Evolutionary conservation across 139 green algal genomes (phyloP).

Genomic region (Micromonas pusilla): DNA sequence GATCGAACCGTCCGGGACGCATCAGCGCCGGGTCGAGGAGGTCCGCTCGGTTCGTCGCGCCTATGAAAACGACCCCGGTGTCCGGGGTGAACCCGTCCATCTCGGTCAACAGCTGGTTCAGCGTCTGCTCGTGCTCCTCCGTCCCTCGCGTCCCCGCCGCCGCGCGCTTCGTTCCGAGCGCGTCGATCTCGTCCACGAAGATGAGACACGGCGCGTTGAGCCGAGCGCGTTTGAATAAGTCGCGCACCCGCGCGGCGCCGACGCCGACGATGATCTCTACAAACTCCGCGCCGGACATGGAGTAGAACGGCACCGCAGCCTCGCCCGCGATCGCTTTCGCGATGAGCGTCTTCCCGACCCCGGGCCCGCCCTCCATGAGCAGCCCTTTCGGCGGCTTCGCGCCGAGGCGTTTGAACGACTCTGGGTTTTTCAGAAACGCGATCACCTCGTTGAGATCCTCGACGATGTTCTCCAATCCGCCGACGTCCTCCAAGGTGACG

Average conservation of each 20-base stretch:
- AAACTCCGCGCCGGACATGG: constrained; percentile 94
- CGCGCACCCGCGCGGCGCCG: constrained; percentile 84
- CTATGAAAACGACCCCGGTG: constrained; percentile 91
- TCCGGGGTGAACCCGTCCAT: constrained; percentile 96
- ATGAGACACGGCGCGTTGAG: constrained; percentile 83
- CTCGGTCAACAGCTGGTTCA: constrained; percentile 97
- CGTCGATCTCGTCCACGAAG: constrained; percentile 98
- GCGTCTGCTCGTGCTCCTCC: constrained; percentile 75
- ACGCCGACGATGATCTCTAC: constrained; percentile 95
- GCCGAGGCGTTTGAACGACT: constrained; percentile 61
- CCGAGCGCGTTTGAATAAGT: constrained; percentile 90
- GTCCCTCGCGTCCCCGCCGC: constrained; percentile 37
- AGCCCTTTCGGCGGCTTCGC: constrained; percentile 89
- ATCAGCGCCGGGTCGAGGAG: constrained; percentile 81
- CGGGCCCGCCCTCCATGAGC: constrained; percentile 85
- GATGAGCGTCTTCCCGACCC: constrained; percentile 84
- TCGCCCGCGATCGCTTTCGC: constrained; percentile 90
- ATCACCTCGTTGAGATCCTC: constrained; percentile 70
- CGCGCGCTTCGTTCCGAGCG: constrained; percentile 76
- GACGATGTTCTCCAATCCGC: constrained; percentile 76
- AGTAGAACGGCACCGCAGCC: constrained; percentile 78
- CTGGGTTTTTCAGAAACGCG: constrained; percentile 84
- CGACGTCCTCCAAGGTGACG: constrained; percentile 84
- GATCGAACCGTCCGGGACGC: constrained; percentile 88
- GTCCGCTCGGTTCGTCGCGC: constrained; percentile 79